Conservation (phyloP, 495 filamentous ascomycete species). For the Xeromyces bisporus region DNA sequence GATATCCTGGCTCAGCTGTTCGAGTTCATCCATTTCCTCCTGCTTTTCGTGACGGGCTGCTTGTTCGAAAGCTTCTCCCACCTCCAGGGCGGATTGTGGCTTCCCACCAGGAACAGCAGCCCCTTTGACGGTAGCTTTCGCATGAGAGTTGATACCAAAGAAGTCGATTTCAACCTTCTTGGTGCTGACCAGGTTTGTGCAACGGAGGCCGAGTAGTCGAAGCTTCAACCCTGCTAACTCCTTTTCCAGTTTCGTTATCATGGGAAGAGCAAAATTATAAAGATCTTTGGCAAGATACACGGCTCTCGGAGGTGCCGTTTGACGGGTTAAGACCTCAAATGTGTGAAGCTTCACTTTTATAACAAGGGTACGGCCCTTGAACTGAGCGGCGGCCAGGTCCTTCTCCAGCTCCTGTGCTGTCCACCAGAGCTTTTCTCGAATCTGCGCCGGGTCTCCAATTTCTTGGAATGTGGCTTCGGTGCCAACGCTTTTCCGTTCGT, state of each 20-base stretch:
- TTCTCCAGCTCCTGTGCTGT: conserved; percentile 80
- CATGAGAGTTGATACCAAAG: conserved; percentile 41
- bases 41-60: conserved; percentile 45
- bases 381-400: conserved; percentile 61
- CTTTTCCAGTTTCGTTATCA: conserved; percentile 70
- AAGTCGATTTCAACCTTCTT: conserved; percentile 65
- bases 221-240: conserved; percentile 71
- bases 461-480: conserved; percentile 89
- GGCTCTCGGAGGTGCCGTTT: conserved; percentile 55
- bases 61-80: conserved; percentile 52
- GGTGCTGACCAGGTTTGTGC: conserved; percentile 71
- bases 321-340: conserved; percentile 78
- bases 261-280: conserved; percentile 64
- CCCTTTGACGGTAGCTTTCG: conserved; percentile 3
- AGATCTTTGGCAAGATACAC: conserved; percentile 62
- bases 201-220: conserved; percentile 74
- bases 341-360: conserved; percentile 91
- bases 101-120: conserved; percentile 1
- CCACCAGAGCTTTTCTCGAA: conserved; percentile 60
- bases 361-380: conserved; percentile 77
- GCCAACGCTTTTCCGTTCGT: conserved; percentile 85
- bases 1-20: conserved; percentile 45
- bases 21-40: conserved; percentile 47
- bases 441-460: conserved; percentile 44
- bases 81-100: conserved; percentile 47